Percentiles rank a stretch among this genome's conserved stretches.
These are phyloP conservation scores for Dryas octopetala DNA, from an alignment of 306 rosid genomes.

Conservation along the genomic window DNA sequence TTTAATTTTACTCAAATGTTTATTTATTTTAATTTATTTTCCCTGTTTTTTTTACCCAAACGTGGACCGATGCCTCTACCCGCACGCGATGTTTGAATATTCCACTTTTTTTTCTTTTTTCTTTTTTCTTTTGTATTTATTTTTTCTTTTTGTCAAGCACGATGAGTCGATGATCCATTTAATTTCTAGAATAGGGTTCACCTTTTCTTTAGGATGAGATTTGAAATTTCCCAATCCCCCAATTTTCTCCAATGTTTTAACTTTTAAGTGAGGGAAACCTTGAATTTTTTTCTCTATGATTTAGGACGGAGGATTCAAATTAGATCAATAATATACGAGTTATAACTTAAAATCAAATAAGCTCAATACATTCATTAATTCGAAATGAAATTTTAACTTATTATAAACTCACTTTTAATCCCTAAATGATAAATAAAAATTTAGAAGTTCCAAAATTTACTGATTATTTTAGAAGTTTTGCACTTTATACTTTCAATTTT, in stretches of 20 bases:
- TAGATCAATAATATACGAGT: too few relatives aligned
- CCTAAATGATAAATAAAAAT: too few relatives aligned
- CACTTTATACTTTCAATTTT: too few relatives aligned
- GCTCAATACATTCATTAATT: too few relatives aligned
- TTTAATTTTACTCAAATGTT: neutral
- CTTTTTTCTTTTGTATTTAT: neutral
- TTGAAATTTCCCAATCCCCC: constrained; percentile 1
- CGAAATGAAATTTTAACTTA: too few relatives aligned
- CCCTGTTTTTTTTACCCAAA: constrained; percentile 25
- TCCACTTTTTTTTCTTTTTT: neutral
- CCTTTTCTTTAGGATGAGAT: neutral
- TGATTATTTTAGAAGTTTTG: too few relatives aligned
- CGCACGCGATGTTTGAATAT: constrained; percentile 57
- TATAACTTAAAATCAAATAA: too few relatives aligned
- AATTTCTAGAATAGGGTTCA: neutral
- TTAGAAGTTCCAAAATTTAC: too few relatives aligned
- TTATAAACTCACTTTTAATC: too few relatives aligned
- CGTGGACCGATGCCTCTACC: constrained; percentile 46
- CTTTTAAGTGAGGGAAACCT: neutral
- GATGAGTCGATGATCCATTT: neutral
- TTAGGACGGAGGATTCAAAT: too few relatives aligned
- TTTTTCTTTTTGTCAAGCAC: neutral
- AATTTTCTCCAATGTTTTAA: neutral
- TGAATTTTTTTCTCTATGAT: too few relatives aligned
- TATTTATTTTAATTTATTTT: neutral